Conservation (phyloP, 495 filamentous ascomycete genomes). For the Lophiotrema nucula region DNA sequence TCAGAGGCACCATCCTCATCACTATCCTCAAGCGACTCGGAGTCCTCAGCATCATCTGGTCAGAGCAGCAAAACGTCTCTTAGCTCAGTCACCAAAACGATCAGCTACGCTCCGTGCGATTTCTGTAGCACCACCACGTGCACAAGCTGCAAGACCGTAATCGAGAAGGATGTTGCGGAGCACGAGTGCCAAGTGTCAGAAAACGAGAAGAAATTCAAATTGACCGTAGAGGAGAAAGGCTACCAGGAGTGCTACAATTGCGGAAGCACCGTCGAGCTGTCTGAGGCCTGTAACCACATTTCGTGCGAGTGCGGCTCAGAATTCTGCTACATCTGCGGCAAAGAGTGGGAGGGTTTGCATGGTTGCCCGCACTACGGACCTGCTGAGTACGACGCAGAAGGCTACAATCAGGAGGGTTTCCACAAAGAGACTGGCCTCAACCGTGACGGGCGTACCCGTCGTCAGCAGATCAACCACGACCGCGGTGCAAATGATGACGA, state of each 20-base stretch:
- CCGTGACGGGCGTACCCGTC: conserved; percentile 17
- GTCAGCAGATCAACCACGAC: background rate
- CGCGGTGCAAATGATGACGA: conserved; percentile 4
- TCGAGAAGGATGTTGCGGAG: background rate
- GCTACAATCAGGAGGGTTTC: conserved; percentile 34
- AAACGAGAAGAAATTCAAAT: conserved; percentile 20
- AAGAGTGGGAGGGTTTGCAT: conserved; percentile 25
- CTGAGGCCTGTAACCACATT: conserved; percentile 34
- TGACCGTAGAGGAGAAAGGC: conserved; percentile 14
- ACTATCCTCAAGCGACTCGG: background rate
- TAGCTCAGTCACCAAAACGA: background rate
- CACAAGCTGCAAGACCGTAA: conserved; percentile 9
- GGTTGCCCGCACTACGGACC: conserved; percentile 30
- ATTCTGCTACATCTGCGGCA: conserved; percentile 35
- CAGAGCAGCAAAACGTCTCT: background rate
- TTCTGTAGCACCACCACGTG: conserved; percentile 14
- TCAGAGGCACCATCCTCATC: too few species aligned
- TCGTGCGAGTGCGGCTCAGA: conserved; percentile 24
- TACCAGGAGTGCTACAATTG: conserved; percentile 27
- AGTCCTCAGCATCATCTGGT: background rate
- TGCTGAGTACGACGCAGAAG: conserved; percentile 26
- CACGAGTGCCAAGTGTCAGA: conserved; percentile 23
- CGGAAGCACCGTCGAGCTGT: conserved; percentile 19
- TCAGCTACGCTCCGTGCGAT: conserved; percentile 15
- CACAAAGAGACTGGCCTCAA: conserved; percentile 29